Conservation (phyloP, 192 early-diverging fungal species). For the Geosiphon pyriformis region DNA sequence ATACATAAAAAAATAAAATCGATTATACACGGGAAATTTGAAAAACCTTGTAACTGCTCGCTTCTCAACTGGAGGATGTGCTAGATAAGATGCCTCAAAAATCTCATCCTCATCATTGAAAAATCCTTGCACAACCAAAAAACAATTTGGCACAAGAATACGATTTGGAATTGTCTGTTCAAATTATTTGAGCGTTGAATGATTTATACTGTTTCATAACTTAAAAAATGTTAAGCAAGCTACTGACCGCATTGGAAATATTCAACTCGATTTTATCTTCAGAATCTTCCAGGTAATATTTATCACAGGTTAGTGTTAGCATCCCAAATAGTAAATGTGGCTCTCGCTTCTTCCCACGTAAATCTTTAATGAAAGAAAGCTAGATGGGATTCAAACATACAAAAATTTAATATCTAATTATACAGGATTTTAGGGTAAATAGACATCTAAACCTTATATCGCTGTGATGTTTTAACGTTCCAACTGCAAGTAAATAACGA, state of each 20-base stretch:
- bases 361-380: constrained; percentile 74
- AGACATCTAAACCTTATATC: no score
- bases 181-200: not conserved
- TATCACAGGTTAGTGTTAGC: constrained; percentile 76
- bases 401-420: no score
- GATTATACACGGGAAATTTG: not conserved
- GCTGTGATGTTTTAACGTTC: constrained; percentile 28
- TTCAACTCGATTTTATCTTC: constrained; percentile 74
- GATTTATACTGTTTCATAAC: no score
- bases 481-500: constrained; percentile 61
- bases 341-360: constrained; percentile 65
- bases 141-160: not conserved
- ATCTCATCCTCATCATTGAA: not conserved
- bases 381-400: no score
- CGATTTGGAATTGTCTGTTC: not conserved
- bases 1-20: no score
- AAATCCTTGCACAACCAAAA: not conserved
- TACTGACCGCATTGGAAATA: constrained; percentile 49
- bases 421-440: no score
- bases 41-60: not conserved
- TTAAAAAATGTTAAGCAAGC: no score
- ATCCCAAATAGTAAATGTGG: constrained; percentile 80
- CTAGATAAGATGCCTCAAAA: not conserved
- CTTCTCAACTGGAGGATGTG: not conserved
- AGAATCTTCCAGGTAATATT: constrained; percentile 79